Evolutionary conservation across 352 stramenopile species (phyloP).

Genomic region (Phytophthora brassicae): DNA sequence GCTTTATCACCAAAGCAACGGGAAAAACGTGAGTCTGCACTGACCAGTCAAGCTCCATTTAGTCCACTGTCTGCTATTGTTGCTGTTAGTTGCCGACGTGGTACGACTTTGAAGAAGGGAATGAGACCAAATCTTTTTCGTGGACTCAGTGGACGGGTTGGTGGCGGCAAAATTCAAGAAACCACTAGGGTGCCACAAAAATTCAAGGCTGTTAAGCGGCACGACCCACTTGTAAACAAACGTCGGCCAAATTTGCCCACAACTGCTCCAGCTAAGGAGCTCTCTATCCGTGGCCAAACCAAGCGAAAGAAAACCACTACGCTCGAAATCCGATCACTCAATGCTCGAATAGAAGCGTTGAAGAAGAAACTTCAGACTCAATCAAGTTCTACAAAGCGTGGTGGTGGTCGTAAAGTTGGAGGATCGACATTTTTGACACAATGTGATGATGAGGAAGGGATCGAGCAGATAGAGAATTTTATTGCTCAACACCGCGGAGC

Average conservation of each 20-base stretch:
- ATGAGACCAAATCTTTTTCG: neutral
- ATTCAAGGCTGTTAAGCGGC: constrained; percentile 5
- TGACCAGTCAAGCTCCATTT: constrained; percentile 11
- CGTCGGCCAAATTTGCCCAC: constrained; percentile 9
- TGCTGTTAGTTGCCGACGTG: constrained; percentile 14
- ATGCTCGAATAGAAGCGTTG: constrained; percentile 40
- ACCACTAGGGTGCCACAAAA: neutral
- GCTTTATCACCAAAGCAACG: constrained; percentile 59
- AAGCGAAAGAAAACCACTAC: constrained; percentile 15
- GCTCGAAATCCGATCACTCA: constrained; percentile 12
- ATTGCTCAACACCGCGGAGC: constrained; percentile 17
- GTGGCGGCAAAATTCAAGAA: neutral
- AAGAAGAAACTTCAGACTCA: constrained; percentile 41
- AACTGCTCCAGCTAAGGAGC: neutral
- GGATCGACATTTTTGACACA: constrained; percentile 48
- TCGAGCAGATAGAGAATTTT: constrained; percentile 23
- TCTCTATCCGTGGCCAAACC: neutral
- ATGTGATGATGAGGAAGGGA: constrained; percentile 39
- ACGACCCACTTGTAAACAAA: constrained; percentile 25
- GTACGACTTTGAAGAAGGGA: constrained; percentile 7
- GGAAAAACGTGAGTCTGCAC: constrained; percentile 46
- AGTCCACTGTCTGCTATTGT: constrained; percentile 23
- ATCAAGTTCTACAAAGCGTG: constrained; percentile 1
- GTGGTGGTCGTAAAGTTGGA: constrained; percentile 16
- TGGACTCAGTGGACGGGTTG: neutral